Conservation (phyloP, 345 rosid species). For the Murraya koenigii region DNA sequence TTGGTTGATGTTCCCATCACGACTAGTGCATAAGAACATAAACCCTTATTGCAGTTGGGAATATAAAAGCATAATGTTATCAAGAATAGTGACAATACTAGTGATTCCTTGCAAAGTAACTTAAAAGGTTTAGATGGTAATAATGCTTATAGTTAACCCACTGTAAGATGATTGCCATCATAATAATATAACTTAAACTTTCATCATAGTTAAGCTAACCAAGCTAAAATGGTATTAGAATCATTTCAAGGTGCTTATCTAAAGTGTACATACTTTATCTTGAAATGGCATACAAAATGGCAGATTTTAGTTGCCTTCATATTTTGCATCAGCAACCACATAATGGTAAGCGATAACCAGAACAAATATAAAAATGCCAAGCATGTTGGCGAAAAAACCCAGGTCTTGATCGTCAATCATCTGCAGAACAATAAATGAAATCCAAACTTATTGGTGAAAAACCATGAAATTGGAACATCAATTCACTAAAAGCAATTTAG, state of each 20-base stretch:
- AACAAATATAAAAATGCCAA: conserved; percentile 70
- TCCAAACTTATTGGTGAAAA: not conserved
- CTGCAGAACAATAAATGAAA: conserved; percentile 42
- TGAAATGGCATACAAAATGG: not conserved
- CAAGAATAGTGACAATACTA: not conserved
- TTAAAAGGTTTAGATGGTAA: not conserved
- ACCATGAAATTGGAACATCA: not conserved
- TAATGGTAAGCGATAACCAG: conserved; percentile 81
- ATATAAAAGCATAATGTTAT: not conserved
- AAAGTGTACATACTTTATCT: not conserved
- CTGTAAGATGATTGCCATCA: not conserved
- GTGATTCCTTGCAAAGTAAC: not conserved
- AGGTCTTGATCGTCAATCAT: conserved; percentile 82
- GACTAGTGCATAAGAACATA: not conserved
- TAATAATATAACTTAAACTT: not conserved
- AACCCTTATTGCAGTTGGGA: not conserved
- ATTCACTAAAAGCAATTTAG: not conserved
- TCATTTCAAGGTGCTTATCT: not conserved
- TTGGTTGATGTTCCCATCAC: not conserved
- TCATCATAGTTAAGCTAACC: not conserved
- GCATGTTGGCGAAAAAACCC: conserved; percentile 74
- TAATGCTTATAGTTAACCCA: not conserved
- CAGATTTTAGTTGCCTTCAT: conserved; percentile 50
- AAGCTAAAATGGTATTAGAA: not conserved
- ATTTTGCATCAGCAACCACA: conserved; percentile 86